phyloP scores from a whole-genome alignment of 2,329 filamentous ascomycete genomes.

The Pseudopyrenochaeta lycopersici region DNA sequence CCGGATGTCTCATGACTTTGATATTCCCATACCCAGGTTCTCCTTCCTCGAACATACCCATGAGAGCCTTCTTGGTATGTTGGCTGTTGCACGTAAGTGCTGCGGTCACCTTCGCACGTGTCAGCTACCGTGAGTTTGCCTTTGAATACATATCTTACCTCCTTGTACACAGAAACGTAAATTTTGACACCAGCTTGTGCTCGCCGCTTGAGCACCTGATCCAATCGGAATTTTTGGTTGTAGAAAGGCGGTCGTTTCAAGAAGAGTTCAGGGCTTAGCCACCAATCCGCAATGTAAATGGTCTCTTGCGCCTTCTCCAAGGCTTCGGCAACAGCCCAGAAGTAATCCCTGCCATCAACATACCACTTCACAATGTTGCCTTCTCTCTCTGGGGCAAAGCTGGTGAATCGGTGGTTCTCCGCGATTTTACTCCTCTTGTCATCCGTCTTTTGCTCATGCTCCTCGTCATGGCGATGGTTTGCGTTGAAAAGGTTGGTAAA shows the following conservation, averaged over 20 bases:
- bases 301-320: constrained; percentile 90
- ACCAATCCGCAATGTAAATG: constrained; percentile 98
- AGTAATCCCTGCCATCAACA: constrained; percentile 94
- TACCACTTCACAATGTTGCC: constrained; percentile 96
- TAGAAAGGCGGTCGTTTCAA: constrained; percentile 82
- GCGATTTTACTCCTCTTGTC: constrained; percentile 77
- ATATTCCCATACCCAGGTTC: constrained; percentile 88
- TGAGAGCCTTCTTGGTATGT: constrained; percentile 88
- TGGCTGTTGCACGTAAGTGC: constrained; percentile 86
- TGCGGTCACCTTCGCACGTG: constrained; percentile 41
- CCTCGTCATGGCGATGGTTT: constrained; percentile 93
- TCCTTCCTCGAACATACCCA: constrained; percentile 83
- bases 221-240: constrained; percentile 86
- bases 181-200: constrained; percentile 96
- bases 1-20: constrained; percentile 85
- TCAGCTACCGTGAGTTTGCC: constrained; percentile 6
- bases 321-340: constrained; percentile 88
- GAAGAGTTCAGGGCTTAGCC: constrained; percentile 90
- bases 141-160: constrained; percentile 56
- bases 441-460: constrained; percentile 86
- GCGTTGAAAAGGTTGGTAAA: constrained; percentile 77
- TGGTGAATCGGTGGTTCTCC: constrained; percentile 83
- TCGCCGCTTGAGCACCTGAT: constrained; percentile 84
- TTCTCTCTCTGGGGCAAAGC: constrained; percentile 86
- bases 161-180: constrained; percentile 91